phyloP scores from a whole-genome alignment of 352 stramenopile genomes.

The Phytopythium helicoides region DNA sequence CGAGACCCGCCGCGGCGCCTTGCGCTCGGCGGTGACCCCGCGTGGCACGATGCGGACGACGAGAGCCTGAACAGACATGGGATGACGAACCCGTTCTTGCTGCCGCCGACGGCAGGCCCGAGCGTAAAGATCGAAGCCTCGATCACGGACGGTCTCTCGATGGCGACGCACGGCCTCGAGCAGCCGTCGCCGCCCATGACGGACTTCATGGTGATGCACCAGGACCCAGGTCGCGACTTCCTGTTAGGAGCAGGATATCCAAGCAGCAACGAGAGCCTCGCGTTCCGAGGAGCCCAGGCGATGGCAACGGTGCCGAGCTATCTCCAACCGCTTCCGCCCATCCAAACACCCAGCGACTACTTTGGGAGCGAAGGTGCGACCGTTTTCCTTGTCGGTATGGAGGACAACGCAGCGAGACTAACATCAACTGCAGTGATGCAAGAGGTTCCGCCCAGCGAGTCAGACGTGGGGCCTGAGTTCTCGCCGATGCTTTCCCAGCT shows the following conservation, averaged over 20 bases:
- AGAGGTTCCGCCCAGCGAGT: neutral
- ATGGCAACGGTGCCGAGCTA: constrained; percentile 5
- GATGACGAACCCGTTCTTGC: too few species aligned
- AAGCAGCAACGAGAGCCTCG: too few species aligned
- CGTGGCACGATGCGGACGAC: constrained; percentile 11
- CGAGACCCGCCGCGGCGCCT: constrained; percentile 12
- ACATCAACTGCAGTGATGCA: neutral
- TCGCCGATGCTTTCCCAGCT: too few species aligned
- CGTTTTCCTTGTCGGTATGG: too few species aligned
- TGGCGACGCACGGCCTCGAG: constrained; percentile 5
- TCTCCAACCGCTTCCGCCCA: neutral
- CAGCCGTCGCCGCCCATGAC: neutral
- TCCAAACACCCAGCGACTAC: constrained; percentile 1
- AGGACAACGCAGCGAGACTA: too few species aligned
- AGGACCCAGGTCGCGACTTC: too few species aligned
- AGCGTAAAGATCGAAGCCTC: constrained; percentile 9
- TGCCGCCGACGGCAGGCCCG: too few species aligned
- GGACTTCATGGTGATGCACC: neutral
- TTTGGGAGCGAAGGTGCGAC: constrained; percentile 2
- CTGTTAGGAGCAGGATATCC: neutral
- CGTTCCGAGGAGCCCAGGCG: neutral
- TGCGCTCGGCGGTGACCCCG: constrained; percentile 2
- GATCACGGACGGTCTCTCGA: constrained; percentile 4
- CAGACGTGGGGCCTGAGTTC: neutral
- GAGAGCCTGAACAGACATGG: too few species aligned